phyloP scores from a whole-genome alignment of 2,329 filamentous ascomycete species.

The Diaporthe citrichinensis region DNA sequence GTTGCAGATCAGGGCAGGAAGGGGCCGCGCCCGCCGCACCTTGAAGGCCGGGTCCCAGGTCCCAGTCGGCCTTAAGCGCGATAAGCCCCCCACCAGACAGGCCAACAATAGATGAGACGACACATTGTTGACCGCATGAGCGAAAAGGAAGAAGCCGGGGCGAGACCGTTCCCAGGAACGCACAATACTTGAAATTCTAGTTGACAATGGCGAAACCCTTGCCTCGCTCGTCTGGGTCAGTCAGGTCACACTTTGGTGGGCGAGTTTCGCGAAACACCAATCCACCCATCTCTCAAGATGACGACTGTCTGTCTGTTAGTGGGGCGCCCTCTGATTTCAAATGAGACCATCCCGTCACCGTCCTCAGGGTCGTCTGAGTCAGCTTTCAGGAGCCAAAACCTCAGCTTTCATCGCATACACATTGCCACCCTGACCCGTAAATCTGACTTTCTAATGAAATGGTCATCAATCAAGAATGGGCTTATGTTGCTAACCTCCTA shows the following conservation, averaged over 20 bases:
- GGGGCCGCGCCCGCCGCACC: conserved; percentile 21
- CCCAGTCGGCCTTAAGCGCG: conserved; percentile 36
- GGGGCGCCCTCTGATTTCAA: conserved; percentile 30
- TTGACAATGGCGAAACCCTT: not conserved
- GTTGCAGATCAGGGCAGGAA: conserved; percentile 34
- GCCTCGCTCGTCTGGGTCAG: not conserved
- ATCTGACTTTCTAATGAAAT: not conserved
- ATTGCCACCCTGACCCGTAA: not conserved
- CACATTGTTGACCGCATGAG: conserved; percentile 16
- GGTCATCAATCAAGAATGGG: not conserved
- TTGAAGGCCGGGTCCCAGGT: conserved; percentile 22
- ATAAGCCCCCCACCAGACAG: conserved; percentile 22
- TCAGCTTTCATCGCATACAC: not conserved
- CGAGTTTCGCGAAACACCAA: conserved; percentile 18
- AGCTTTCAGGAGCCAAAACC: not conserved
- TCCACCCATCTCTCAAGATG: conserved; percentile 5
- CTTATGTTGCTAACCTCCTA: too few species aligned
- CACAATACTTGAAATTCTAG: not conserved
- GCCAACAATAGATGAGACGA: conserved; percentile 30
- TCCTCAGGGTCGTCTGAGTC: conserved; percentile 26
- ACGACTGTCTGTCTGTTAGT: conserved; percentile 15
- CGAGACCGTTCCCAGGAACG: not conserved
- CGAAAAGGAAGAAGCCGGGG: conserved; percentile 7
- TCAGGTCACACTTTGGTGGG: not conserved
- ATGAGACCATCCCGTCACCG: conserved; percentile 23